phyloP scores from a whole-genome alignment of 2,329 filamentous ascomycete genomes.

The Ascochyta pisi region DNA sequence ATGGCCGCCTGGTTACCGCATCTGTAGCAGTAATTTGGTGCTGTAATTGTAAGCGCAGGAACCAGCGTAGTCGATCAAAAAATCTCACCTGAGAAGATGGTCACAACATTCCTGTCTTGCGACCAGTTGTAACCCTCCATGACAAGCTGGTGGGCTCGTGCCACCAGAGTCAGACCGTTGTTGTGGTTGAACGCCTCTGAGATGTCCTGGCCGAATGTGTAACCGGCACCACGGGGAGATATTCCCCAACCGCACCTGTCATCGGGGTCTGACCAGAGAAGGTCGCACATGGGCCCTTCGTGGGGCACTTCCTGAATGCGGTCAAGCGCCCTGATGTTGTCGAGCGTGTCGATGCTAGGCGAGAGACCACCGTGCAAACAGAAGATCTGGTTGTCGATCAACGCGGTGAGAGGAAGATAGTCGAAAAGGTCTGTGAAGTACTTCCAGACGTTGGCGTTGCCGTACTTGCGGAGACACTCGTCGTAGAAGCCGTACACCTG shows the following conservation, averaged over 20 bases:
- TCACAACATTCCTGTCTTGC: conserved; percentile 96
- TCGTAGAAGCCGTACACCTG: conserved; percentile 82
- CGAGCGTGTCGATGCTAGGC: conserved; percentile 75
- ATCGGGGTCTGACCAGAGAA: conserved; percentile 89
- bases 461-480: conserved; percentile 78
- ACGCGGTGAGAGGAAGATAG: conserved; percentile 75
- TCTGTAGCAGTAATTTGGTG: conserved; percentile 87
- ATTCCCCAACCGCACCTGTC: conserved; percentile 97
- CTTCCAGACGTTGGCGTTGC: conserved; percentile 80
- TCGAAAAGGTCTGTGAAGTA: conserved; percentile 81
- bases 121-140: conserved; percentile 99
- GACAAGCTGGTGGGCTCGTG: conserved; percentile 94
- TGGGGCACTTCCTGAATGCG: conserved; percentile 74
- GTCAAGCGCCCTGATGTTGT: conserved; percentile 66
- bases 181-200: conserved; percentile 99
- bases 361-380: conserved; percentile 76
- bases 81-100: conserved; percentile 77
- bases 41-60: conserved; percentile 47
- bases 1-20: conserved; percentile 99
- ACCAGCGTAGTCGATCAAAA: not conserved
- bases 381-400: conserved; percentile 76
- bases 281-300: conserved; percentile 77
- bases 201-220: conserved; percentile 96
- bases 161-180: conserved; percentile 94
- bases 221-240: conserved; percentile 90